Base-by-base conservation (phyloP, 2,329 filamentous ascomycete genomes). In the Chrysoporthe puriensis region DNA sequence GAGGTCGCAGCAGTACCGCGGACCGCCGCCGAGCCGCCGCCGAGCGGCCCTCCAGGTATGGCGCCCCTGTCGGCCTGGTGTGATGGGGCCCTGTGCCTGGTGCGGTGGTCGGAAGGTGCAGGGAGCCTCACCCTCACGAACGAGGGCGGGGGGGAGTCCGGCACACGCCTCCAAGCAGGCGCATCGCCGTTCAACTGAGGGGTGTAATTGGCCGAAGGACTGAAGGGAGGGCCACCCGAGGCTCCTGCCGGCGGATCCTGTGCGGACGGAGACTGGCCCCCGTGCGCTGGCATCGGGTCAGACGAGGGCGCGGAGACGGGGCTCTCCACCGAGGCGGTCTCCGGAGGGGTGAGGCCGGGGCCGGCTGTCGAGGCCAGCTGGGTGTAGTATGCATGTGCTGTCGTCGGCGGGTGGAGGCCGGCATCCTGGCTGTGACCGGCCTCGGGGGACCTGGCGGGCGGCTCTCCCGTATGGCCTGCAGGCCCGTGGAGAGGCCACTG, bases 1-100 rank as follows among this genome's bases (percentile, higher is more conserved):
- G 62, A 66, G 21, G 26, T 26, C 9, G 66, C 48, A 43, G 66
- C 56, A 18, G 64, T 43, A 21, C 34, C 60, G 11, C 26, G 34
- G n/a, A 36, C 48, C 26, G 26, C 26, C 26, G 26, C 8, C 21
- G 32, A 26, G 26, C 59, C 16, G 59, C 21, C 21, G 26, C 16
- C 26, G 18, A 16, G 57, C 40, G 44, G 16, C n/a, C 57, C 18
- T 26, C 40, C 57, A 8, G n/a, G n/a, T 13, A 43, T n/a, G 34
- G 57, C 42, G 40, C 9, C 57, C 40, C 57, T 42, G 13, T 60
- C n/a, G 21, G 26, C 2, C 42, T 61, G 59, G 26, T 48, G 26
- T 11, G 43, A 16, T n/a, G 59, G 44, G 21, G 32, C 8, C 9
- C 54, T 57, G 32, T 57, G 54, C 18, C 54, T 40, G 16, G 18